Evolutionary conservation across 202 grass and related monocot genomes (phyloP).

Genomic region (Brachypodium distachyon): DNA sequence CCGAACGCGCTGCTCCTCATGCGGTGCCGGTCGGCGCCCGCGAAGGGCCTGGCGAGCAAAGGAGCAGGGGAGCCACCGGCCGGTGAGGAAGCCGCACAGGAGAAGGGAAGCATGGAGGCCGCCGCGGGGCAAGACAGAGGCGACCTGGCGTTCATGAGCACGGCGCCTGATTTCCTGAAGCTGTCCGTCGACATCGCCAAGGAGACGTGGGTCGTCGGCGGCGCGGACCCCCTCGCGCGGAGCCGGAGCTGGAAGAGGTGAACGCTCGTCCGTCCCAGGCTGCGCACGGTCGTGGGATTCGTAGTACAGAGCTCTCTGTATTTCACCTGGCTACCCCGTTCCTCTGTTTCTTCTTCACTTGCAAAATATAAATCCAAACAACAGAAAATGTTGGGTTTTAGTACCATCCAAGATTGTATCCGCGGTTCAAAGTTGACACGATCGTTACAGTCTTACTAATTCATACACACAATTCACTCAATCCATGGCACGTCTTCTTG

Average conservation of each 20-base stretch:
- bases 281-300: background rate
- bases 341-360: background rate
- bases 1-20: conserved; percentile 79
- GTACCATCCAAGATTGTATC: background rate
- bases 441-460: background rate
- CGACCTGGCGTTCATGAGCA: conserved; percentile 62
- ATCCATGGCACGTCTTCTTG: background rate
- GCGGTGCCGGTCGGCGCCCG: conserved; percentile 71
- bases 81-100: conserved; percentile 5
- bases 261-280: background rate
- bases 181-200: conserved; percentile 86
- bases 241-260: conserved; percentile 68
- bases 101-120: background rate
- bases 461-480: background rate
- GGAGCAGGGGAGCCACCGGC: background rate
- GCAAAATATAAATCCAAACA: conserved; percentile 14
- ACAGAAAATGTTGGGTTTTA: background rate
- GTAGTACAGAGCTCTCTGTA: conserved; percentile 13
- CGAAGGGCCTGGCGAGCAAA: conserved; percentile 32
- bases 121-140: conserved; percentile 14
- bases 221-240: conserved; percentile 33
- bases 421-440: background rate
- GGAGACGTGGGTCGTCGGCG: conserved; percentile 80
- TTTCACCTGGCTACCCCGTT: background rate
- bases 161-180: conserved; percentile 75